Base-by-base conservation (phyloP, 306 rosid genomes). In the Rubus parviflorus region DNA sequence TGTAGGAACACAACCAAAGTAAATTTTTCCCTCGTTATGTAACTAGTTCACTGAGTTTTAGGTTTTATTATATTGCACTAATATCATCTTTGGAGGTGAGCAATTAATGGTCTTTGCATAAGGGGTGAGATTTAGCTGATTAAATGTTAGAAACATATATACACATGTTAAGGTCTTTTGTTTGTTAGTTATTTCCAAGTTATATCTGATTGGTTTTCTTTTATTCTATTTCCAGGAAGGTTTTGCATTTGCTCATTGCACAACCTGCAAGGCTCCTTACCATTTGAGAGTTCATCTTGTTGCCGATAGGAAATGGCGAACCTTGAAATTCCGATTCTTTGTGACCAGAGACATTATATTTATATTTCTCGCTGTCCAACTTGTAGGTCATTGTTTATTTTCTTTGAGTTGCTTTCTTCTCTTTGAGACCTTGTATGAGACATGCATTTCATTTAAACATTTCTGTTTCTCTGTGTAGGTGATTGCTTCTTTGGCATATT, bases 211-310 rank as follows among this genome's bases (percentile, higher is more conserved):
- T 35, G n/a, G n/a, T 81, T 49, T 30, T 61, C 13, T 77, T 35
- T 70, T 65, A 22, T 58, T 45, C 43, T 86, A 37, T 88, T 68
- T 86, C 62, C 97, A 95, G 99, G 99, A 95, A 89, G 99, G 99
- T 70, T 92, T 95, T 90, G 99, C 99, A 69, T 95, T 95, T 89
- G 93, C 99, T 85, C 97, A 95, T 79, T 95, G 99, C 84, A 95
- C 97, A 63, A 95, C 99, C 73, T 95, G 99, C 86, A 95, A 95
- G 86, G 92, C 97, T 83, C 94, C 97, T 82, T 95, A 95, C 75
- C 90, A 95, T 84, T 87, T 95, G 92, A 92, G 97, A 80, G 99
- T 95, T 79, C 96, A 95, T 80, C 92, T 86, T 78, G 88, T 92
- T 62, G 97, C 94, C 75, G 99, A 95, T 79, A 89, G 99, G 86